These are phyloP conservation scores for Cydonia oblonga DNA, from an alignment of 331 rosid species.

Conservation along the genomic window DNA sequence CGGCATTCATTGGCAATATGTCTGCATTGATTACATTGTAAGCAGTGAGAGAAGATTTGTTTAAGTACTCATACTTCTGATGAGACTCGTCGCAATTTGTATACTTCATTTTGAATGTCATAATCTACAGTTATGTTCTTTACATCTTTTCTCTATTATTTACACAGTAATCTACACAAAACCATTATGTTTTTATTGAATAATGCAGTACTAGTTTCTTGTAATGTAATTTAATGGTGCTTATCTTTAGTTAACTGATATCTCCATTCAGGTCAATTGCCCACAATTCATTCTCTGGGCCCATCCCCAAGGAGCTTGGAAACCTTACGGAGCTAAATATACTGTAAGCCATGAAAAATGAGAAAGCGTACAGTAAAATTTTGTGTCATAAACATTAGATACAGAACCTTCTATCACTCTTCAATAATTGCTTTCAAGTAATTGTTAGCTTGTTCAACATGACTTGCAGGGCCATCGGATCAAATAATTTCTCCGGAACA, in stretches of 20 bases:
- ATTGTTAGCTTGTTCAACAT: not conserved
- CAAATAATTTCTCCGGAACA: conserved; percentile 17
- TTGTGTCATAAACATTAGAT: too few species aligned
- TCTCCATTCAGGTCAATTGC: conserved; percentile 5
- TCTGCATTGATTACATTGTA: conserved; percentile 40
- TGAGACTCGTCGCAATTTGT: too few species aligned
- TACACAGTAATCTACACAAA: too few species aligned
- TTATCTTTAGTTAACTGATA: not conserved
- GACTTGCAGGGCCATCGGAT: not conserved
- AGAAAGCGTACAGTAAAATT: too few species aligned
- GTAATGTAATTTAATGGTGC: not conserved
- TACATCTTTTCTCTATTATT: too few species aligned
- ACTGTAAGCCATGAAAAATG: conserved; percentile 2
- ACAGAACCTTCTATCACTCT: not conserved
- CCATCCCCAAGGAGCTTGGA: conserved; percentile 26
- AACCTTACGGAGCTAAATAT: conserved; percentile 1
- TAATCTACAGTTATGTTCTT: not conserved
- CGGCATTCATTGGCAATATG: conserved; percentile 54
- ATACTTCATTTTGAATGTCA: not conserved
- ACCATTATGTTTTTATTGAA: too few species aligned
- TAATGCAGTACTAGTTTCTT: too few species aligned
- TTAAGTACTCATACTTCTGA: not conserved
- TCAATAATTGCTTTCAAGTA: not conserved
- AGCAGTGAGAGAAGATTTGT: conserved; percentile 2
- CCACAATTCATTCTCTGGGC: conserved; percentile 9